phyloP scores from a whole-genome alignment of 129 eudicot genomes.

The Sambucus nigra region DNA sequence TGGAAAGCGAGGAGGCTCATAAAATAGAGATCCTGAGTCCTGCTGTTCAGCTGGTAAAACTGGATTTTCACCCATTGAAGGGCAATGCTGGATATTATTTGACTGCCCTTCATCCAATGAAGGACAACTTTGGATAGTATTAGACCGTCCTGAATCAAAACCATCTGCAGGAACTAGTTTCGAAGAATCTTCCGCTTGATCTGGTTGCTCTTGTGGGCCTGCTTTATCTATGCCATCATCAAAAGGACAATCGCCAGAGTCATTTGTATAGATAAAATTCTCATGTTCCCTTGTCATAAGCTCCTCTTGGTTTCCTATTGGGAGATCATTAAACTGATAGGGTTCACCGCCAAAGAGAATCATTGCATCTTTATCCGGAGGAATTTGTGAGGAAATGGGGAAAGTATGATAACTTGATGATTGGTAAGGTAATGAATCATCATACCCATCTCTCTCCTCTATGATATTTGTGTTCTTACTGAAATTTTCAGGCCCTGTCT shows the following conservation, averaged over 20 bases:
- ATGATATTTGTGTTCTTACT: conserved; percentile 18
- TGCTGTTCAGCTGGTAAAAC: conserved; percentile 20
- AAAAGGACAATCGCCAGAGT: conserved; percentile 24
- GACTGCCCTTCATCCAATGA: no score
- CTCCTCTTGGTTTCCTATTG: conserved; percentile 26
- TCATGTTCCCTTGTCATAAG: conserved; percentile 13
- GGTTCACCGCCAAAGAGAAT: conserved; percentile 14
- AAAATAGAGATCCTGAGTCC: conserved; percentile 55
- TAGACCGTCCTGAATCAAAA: conserved; percentile 23
- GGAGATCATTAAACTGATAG: conserved; percentile 23
- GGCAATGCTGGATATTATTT: no score
- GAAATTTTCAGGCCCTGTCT: conserved; percentile 17
- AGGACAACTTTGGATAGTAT: conserved; percentile 15
- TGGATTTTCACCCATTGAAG: conserved; percentile 24
- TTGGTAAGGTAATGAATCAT: conserved; percentile 25
- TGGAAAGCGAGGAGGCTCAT: conserved; percentile 97
- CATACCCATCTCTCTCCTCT: conserved; percentile 23
- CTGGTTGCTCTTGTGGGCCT: conserved; percentile 14
- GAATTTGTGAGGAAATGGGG: conserved; percentile 23
- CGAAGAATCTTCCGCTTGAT: conserved; percentile 19
- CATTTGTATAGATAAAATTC: conserved; percentile 19
- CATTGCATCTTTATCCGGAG: conserved; percentile 13
- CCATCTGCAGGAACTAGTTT: conserved; percentile 37
- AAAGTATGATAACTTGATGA: conserved; percentile 29
- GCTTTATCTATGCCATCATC: conserved; percentile 14